Conservation (phyloP, 371 early-diverging fungal species). For the Mucor circinelloides region DNA sequence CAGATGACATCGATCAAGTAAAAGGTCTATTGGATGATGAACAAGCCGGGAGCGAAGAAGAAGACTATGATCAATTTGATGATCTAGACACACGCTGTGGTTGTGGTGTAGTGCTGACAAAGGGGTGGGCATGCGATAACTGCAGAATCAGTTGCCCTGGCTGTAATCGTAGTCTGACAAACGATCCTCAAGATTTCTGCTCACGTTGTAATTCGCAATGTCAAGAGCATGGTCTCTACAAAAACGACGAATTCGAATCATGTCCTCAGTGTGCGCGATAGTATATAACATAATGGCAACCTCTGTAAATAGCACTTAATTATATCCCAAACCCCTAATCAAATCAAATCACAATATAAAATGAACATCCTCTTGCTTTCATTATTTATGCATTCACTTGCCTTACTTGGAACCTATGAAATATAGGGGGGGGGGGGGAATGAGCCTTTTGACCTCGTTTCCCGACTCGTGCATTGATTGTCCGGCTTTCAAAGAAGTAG, state of each 20-base stretch:
- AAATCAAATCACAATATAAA: too few relatives aligned
- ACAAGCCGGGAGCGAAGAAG: not conserved
- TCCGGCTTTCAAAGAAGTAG: not conserved
- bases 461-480: not conserved
- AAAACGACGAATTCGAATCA: not conserved
- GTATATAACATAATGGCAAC: not conserved
- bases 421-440: too few relatives aligned
- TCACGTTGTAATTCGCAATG: slow-evolving; percentile 9
- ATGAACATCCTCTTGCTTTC: too few relatives aligned
- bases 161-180: slow-evolving; percentile 7
- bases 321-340: too few relatives aligned
- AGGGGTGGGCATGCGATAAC: slow-evolving; percentile 3
- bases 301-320: not conserved
- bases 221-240: slow-evolving; percentile 8
- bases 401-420: not conserved
- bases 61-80: slow-evolving; percentile 5
- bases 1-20: slow-evolving; percentile 2
- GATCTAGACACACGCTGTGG: not conserved
- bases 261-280: not conserved
- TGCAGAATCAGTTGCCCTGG: slow-evolving; percentile 4
- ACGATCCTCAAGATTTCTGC: slow-evolving; percentile 9
- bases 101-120: slow-evolving; percentile 1
- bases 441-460: not conserved
- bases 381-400: not conserved
- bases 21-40: not conserved